A percentile compares a stretch with the other conserved stretches of the same genome.
Evolutionary conservation across 1,284 basidiomycete species (phyloP).

Genomic region (Ustilago curta): DNA sequence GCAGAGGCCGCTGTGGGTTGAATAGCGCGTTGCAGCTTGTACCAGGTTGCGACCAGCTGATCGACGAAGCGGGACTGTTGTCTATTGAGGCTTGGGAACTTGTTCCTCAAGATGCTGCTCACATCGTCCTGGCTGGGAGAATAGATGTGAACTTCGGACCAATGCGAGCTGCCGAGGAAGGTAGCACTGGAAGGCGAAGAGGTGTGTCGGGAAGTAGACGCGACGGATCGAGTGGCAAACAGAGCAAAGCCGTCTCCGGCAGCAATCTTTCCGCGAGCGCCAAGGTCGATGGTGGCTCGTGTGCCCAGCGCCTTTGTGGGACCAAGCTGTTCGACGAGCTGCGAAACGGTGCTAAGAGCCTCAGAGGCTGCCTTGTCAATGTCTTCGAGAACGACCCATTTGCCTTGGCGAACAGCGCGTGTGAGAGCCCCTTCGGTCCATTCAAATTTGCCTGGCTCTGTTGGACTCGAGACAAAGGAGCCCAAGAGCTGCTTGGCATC

Average conservation of each 20-base stretch:
- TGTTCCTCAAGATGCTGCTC: constrained; percentile 49
- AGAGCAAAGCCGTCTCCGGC: constrained; percentile 70
- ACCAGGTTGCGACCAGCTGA: constrained; percentile 60
- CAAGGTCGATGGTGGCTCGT: constrained; percentile 74
- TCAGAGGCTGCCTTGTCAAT: constrained; percentile 75
- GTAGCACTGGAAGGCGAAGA: constrained; percentile 29
- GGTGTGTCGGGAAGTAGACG: constrained; percentile 67
- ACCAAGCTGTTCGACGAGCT: constrained; percentile 81
- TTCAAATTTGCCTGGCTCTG: constrained; percentile 88
- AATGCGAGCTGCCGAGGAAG: constrained; percentile 78
- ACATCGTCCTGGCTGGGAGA: constrained; percentile 56
- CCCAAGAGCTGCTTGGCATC: constrained; percentile 94
- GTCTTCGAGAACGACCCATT: constrained; percentile 94
- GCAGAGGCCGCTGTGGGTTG: constrained; percentile 33
- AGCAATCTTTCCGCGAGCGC: constrained; percentile 66
- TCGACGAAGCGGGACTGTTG: constrained; percentile 38
- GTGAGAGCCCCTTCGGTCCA: constrained; percentile 96
- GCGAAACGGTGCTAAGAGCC: constrained; percentile 61
- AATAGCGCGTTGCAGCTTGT: constrained; percentile 43
- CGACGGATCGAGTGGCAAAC: constrained; percentile 69
- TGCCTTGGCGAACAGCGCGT: constrained; percentile 87
- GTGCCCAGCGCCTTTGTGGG: constrained; percentile 80
- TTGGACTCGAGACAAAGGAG: constrained; percentile 89
- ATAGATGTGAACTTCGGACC: constrained; percentile 57
- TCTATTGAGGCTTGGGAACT: constrained; percentile 37